Evolutionary conservation across 306 rosid genomes (phyloP).

Genomic region (Fagus sylvatica): DNA sequence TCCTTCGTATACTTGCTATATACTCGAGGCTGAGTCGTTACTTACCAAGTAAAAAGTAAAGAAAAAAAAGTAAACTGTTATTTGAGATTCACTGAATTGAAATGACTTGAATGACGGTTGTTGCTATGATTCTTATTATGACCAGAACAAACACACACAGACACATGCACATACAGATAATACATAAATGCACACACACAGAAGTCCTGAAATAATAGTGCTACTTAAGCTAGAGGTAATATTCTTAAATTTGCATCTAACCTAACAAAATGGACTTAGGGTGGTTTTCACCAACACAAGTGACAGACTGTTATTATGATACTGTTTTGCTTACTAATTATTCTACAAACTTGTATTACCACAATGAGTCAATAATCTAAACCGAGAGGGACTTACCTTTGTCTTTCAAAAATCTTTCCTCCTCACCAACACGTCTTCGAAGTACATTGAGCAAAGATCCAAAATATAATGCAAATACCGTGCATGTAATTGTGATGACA

Average conservation of each 20-base stretch:
- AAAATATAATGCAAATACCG: slow-evolving; percentile 82
- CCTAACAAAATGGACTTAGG: background rate
- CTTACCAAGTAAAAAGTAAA: no score
- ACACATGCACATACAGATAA: background rate
- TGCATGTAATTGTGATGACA: slow-evolving; percentile 93
- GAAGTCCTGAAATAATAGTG: background rate
- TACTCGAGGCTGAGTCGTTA: background rate
- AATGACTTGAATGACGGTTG: background rate
- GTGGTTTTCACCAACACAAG: background rate
- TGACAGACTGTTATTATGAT: background rate
- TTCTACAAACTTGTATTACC: slow-evolving; percentile 1
- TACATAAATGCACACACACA: background rate
- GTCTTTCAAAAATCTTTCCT: slow-evolving; percentile 66
- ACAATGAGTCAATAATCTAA: background rate
- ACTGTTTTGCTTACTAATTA: background rate
- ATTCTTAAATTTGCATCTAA: background rate
- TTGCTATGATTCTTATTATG: background rate
- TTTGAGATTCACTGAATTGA: no score
- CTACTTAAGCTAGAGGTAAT: background rate
- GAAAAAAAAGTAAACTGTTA: no score
- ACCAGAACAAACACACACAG: background rate
- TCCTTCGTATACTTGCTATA: background rate
- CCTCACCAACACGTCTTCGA: slow-evolving; percentile 79
- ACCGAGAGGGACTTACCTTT: slow-evolving; percentile 50
- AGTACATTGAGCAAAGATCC: slow-evolving; percentile 86